Base-by-base conservation (phyloP, 2,329 filamentous ascomycete genomes). In the Venturia aucupariae region DNA sequence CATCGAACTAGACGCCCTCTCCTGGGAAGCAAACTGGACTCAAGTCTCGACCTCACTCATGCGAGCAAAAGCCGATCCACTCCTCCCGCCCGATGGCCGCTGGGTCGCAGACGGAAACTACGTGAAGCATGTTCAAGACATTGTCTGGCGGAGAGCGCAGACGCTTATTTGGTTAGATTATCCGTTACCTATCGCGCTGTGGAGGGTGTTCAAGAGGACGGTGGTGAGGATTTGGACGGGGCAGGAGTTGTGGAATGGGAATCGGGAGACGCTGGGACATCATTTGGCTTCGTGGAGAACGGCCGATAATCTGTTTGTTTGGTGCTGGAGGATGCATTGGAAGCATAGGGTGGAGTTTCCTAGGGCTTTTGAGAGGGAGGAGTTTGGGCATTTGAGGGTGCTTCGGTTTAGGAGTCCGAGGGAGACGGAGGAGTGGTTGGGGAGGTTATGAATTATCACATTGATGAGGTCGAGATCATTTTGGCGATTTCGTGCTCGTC, bases 241-340 rank as follows among this genome's bases (percentile, higher is more conserved):
- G 32, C 22, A 39, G 61, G 61, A 42, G 63, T 48, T 63, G 61
- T 66, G 59, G 55, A 67, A 55, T 35, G 63, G 51, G 54, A 64
- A 64, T 51, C 39, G 63, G 59, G 63, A 64, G 44, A 38, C 24
- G 35, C 17, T 60, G 11, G 54, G 55, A 8, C 42, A 60, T 60
- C 39, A 30, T 35, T 24, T 60, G 63, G 32, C 10, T 10, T 15
- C 15, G 3, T 38, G 30, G 62, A 61, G 19, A 8, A 13, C n/a
- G 8, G 48, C 42, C 7, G 38, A 64, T 3, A 61, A 64, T 61
- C 11, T 64, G 19, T 60, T 64, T 19, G 30, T 35, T 24, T 42
- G 35, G 24, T 60, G 54, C n/a, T 30, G 61, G 32, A 24, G 55
- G 27, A 46, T 57, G 55, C 51, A 57, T 38, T 30, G 55, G 55